Evolutionary conservation across 176 grass and related monocot genomes (phyloP), one percentile per base, ranked within the genome.

Genomic region (Tillandsia leiboldiana): DNA sequence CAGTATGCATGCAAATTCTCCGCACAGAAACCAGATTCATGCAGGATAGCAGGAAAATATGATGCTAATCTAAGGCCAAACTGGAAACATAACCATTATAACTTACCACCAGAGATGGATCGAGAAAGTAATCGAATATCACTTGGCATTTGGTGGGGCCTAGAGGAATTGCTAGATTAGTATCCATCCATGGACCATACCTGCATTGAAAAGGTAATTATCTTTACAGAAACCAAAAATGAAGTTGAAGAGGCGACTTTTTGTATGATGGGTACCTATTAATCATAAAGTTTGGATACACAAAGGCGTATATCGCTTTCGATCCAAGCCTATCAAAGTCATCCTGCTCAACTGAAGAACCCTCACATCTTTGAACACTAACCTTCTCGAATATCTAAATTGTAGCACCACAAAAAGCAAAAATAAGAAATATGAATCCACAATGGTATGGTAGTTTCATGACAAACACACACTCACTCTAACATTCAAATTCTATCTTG

Each of bases 281-380:
- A 67, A 97, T 87, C 89, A 97, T 97, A 72, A 97, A 97, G 69
- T 92, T 97, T 70, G 89, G 93, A 72, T 92, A 97, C 72, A 97
- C 71, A 75, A 97, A 97, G 42, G 93, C 89, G 87, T 97, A 97
- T 1, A 83, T 66, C 70, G 93, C 89, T 83, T 90, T 92, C 50
- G 74, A 83, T 61, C 93, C 93, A 67, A 97, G 76, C 12, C 89
- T 87, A 67, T 85, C 74, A 0, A 89, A 72, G 18, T 65, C 69
- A 73, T 83, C 73, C 64, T 77, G 17, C 48, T 82, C 74, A 68
- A 63, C 72, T 24, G 74, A 29, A 12, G 73, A 73, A 51, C 86
- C 82, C 72, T 84, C 81, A 79, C 93, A 97, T 82, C 71, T 92
- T 81, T 97, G 93, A 70, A 97, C 73, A 81, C 93, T 97, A 12